Base-by-base conservation (phyloP, 257 asterid species). In the Primulina eburnea region DNA sequence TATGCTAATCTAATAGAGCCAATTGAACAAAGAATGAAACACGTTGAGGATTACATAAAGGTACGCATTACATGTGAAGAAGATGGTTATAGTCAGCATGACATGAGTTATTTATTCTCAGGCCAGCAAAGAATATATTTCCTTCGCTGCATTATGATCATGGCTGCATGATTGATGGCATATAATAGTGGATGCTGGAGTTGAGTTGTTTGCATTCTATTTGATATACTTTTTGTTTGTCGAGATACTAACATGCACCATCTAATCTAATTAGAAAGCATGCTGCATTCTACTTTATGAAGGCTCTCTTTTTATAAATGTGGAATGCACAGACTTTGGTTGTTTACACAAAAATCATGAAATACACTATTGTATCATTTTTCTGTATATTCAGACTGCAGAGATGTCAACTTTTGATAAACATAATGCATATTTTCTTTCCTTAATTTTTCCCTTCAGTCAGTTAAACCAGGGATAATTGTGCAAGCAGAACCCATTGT, bases 11-110 rank as follows among this genome's bases (percentile, higher is more conserved):
- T 93, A 66, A 93, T 93, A 70, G 82, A 89, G 87, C 86, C 99
- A 24, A 76, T 85, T 75, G 89, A 86, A 35, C 84, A 73, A 68
- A 83, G 99, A 82, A 85, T 80, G 86, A 80, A 79, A 71, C 82
- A 85, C 62, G 97, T 93, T 71, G 80, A 86, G 79, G 89, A 82
- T 37, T 93, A 78, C 82, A 86, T 90, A 14, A 87, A 90, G 97
- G 96, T 90, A 82, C 33, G 70, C 26, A 8, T 30, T n/a, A 28
- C 53, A 38, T 56, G 38, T 21, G 1, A 73, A 33, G 43, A 55
- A 20, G 72, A 71, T 57, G 24, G 24, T 60, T 64, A 26, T 38
- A 67, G 66, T 69, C 32, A 17, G 67, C 53, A 11, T 26, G 63
- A 7, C 6, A 63, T 70, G 29, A 64, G 71, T 40, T 62, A 24